These are phyloP conservation scores for Prunus mume DNA, from an alignment of 306 rosid genomes.

Conservation along the genomic window DNA sequence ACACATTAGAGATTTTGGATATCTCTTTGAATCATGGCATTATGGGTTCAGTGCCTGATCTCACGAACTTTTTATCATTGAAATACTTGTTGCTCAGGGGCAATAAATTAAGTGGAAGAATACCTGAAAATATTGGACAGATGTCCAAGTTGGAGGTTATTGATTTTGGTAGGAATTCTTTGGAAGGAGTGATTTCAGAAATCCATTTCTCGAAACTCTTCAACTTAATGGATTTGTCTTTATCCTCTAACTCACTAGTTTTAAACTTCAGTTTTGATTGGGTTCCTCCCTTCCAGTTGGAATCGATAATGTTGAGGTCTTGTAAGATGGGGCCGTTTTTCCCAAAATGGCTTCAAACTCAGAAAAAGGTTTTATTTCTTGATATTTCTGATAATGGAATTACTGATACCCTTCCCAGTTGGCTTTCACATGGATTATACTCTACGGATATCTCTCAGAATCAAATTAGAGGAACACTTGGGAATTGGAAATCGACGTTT, in stretches of 20 bases:
- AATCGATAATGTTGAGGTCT: accelerated
- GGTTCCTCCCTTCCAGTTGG: not conserved
- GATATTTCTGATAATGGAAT: slow-evolving; percentile 1
- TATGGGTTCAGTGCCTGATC: not conserved
- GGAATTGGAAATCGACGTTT: not conserved
- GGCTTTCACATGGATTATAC: not conserved
- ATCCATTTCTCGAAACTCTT: not conserved
- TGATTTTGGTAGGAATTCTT: not conserved
- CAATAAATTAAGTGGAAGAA: not conserved
- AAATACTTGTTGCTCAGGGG: accelerated
- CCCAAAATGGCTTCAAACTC: not conserved
- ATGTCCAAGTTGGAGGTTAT: not conserved
- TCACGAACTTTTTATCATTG: not conserved
- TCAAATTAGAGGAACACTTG: not conserved
- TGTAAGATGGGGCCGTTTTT: not conserved
- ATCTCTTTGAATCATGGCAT: not conserved
- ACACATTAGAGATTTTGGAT: not conserved
- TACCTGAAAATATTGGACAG: not conserved
- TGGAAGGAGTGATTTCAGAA: not conserved
- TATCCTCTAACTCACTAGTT: not conserved
- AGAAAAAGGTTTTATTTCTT: not conserved
- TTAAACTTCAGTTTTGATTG: not conserved
- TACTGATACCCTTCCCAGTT: not conserved
- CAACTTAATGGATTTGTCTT: accelerated
- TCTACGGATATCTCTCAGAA: not conserved